These are phyloP conservation scores for Eucommia ulmoides DNA, from an alignment of 257 asterid genomes.

Conservation along the genomic window DNA sequence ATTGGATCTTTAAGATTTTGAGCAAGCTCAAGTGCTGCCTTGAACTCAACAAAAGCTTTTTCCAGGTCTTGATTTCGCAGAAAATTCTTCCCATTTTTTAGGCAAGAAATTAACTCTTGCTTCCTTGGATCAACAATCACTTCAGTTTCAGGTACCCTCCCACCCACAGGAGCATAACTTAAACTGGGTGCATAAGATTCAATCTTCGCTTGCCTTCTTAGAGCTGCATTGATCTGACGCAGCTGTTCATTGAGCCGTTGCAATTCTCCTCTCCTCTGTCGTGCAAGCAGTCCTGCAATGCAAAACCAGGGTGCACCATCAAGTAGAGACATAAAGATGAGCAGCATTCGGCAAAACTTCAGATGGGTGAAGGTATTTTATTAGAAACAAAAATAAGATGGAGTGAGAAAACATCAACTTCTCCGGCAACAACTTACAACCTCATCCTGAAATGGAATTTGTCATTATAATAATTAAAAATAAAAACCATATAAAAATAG, in stretches of 20 bases:
- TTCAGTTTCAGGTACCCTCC: slow-evolving; percentile 64
- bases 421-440: background rate
- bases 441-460: background rate
- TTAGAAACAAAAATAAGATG: background rate
- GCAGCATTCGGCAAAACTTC: background rate
- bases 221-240: slow-evolving; percentile 84
- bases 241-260: slow-evolving; percentile 83
- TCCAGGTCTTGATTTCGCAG: slow-evolving; percentile 82
- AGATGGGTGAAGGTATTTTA: slow-evolving; percentile 1
- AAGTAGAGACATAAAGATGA: no score
- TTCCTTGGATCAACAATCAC: slow-evolving; percentile 81
- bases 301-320: no score
- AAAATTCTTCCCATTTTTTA: slow-evolving; percentile 76
- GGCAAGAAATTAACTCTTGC: slow-evolving; percentile 53
- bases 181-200: slow-evolving; percentile 95
- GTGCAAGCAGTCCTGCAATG: slow-evolving; percentile 73
- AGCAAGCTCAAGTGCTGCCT: slow-evolving; percentile 77
- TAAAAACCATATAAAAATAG: background rate
- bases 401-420: slow-evolving; percentile 2
- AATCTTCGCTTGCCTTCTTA: slow-evolving; percentile 92
- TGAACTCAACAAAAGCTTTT: slow-evolving; percentile 71
- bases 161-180: slow-evolving; percentile 86
- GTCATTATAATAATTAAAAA: no score
- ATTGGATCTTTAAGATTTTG: slow-evolving; percentile 62
- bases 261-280: slow-evolving; percentile 86